Conservation (phyloP, 2,329 filamentous ascomycete genomes). For the Huntiella moniliformis region DNA sequence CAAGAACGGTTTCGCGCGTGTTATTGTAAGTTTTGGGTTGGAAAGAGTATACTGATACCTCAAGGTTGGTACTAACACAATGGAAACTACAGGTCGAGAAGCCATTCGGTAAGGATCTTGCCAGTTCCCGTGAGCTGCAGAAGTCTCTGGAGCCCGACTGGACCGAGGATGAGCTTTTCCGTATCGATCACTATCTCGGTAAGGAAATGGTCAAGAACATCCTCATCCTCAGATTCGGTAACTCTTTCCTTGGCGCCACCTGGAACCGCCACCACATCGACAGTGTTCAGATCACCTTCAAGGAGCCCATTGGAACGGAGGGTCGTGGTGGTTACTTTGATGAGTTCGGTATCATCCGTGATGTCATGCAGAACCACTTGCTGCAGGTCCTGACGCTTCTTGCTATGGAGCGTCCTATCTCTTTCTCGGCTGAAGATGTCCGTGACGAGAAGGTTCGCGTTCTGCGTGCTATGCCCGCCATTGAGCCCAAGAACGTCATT, state of each 20-base stretch:
- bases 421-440: slow-evolving; percentile 94
- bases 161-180: slow-evolving; percentile 97
- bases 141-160: slow-evolving; percentile 91
- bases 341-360: slow-evolving; percentile 96
- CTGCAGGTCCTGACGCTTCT: slow-evolving; percentile 90
- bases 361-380: slow-evolving; percentile 99
- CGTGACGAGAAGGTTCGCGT: slow-evolving; percentile 98
- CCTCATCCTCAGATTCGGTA: slow-evolving; percentile 90
- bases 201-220: slow-evolving; percentile 99
- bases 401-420: slow-evolving; percentile 95
- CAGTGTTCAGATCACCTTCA: slow-evolving; percentile 98
- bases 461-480: slow-evolving; percentile 75
- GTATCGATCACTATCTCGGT: slow-evolving; percentile 96
- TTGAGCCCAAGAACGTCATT: slow-evolving; percentile 98
- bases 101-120: slow-evolving; percentile 93
- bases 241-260: slow-evolving; percentile 94
- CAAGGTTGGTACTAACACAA: slow-evolving; percentile 14
- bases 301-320: slow-evolving; percentile 97
- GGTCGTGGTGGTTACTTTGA: slow-evolving; percentile 97
- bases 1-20: slow-evolving; percentile 69
- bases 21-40: slow-evolving; percentile 51
- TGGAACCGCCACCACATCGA: slow-evolving; percentile 99
- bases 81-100: slow-evolving; percentile 62
- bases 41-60: neutral
- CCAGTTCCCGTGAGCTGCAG: slow-evolving; percentile 84